These are phyloP conservation scores for Penicillium fimorum DNA, from an alignment of 495 filamentous ascomycete genomes.

Conservation along the genomic window DNA sequence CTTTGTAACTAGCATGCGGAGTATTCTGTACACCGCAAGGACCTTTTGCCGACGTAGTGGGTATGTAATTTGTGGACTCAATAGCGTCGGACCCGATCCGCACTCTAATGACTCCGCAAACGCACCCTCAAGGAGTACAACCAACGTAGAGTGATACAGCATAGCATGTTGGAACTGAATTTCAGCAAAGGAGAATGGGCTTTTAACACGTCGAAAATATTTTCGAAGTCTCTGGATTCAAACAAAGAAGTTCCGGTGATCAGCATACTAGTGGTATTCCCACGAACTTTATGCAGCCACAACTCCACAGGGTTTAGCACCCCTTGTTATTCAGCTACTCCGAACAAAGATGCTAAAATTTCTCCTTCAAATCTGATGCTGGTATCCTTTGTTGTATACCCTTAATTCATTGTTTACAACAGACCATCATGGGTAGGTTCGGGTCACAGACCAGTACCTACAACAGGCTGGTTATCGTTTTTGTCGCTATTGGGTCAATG, in stretches of 20 bases:
- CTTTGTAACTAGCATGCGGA: neutral
- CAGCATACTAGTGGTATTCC: slow-evolving; percentile 5
- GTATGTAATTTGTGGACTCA: neutral
- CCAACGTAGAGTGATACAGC: neutral
- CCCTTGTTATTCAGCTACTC: slow-evolving; percentile 3
- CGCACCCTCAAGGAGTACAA: neutral
- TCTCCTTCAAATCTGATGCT: neutral
- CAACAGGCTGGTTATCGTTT: slow-evolving; percentile 35
- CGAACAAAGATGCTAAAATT: neutral
- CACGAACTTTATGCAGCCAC: slow-evolving; percentile 8
- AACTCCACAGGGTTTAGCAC: slow-evolving; percentile 10
- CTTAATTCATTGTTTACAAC: neutral
- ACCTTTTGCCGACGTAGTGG: neutral
- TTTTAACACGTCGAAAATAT: too few relatives aligned
- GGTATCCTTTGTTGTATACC: neutral
- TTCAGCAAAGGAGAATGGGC: too few relatives aligned
- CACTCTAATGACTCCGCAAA: neutral
- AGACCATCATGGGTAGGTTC: slow-evolving; percentile 7
- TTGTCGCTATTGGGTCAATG: slow-evolving; percentile 41
- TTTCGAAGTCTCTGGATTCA: too few relatives aligned
- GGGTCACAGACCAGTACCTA: slow-evolving; percentile 36
- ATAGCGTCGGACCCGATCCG: slow-evolving; percentile 3
- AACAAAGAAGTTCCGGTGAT: slow-evolving; percentile 1
- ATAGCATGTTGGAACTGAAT: too few relatives aligned
- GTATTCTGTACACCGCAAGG: neutral